These are phyloP conservation scores for Claviceps capensis DNA, from an alignment of 2,329 filamentous ascomycete species.

Conservation along the genomic window DNA sequence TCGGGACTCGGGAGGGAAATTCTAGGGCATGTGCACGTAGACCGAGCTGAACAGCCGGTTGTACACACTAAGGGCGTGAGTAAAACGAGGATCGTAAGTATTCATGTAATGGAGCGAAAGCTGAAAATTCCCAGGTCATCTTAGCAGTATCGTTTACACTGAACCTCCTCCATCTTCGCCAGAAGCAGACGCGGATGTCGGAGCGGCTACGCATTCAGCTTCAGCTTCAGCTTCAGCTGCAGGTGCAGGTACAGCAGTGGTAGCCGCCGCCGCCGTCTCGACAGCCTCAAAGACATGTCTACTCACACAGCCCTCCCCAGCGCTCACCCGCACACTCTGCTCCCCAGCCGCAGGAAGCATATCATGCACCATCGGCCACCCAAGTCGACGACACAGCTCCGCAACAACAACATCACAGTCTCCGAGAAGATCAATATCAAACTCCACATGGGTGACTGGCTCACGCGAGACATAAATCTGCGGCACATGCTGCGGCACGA, in stretches of 20 bases:
- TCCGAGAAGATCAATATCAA: slow-evolving; percentile 91
- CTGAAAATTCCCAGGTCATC: too few relatives aligned
- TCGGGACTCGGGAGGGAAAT: too few relatives aligned
- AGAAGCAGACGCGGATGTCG: background rate
- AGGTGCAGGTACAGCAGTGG: background rate
- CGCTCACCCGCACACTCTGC: slow-evolving; percentile 44
- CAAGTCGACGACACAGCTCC: slow-evolving; percentile 69
- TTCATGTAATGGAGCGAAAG: too few relatives aligned
- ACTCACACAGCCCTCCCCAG: slow-evolving; percentile 20
- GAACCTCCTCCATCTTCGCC: too few relatives aligned
- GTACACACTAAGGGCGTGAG: too few relatives aligned
- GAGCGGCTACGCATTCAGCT: too few relatives aligned
- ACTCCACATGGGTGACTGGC: slow-evolving; percentile 78
- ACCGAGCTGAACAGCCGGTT: too few relatives aligned
- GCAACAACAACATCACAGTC: slow-evolving; percentile 85
- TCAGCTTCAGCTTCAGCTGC: too few relatives aligned
- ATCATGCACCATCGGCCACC: slow-evolving; percentile 68
- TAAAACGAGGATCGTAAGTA: too few relatives aligned
- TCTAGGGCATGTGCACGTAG: too few relatives aligned
- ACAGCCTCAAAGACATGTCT: slow-evolving; percentile 22
- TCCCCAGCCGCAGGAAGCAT: slow-evolving; percentile 61
- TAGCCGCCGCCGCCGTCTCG: background rate
- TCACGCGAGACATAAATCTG: slow-evolving; percentile 84
- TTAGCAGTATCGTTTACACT: too few relatives aligned
- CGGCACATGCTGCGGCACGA: slow-evolving; percentile 64